Base-by-base conservation (phyloP, 129 eudicot species). In the Pittosporum tobira region DNA sequence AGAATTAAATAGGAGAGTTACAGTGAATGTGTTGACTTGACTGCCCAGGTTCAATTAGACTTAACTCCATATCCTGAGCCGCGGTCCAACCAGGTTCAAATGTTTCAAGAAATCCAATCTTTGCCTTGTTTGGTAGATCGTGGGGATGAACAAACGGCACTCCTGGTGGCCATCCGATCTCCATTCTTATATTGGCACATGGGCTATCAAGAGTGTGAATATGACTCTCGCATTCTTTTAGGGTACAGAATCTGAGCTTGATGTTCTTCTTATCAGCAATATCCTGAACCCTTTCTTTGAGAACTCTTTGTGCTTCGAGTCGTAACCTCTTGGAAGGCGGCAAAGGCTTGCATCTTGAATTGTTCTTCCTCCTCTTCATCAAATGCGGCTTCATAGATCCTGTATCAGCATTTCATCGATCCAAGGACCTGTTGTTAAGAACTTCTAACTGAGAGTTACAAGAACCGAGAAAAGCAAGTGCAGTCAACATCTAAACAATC, bases 61-160 rank as follows among this genome's bases (percentile, higher is more conserved):
- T 76, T 40, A 82, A 70, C 69, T 91, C 99, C 87, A 87, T 76
- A 69, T 81, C 99, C 68, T 93, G 93, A 28, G 91, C 77, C 27
- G 83, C 84, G 0, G 93, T 83, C 99, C 99, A 93, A 72, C 96
- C 94, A 48, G 99, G 99, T 71, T 93, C 99, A 71, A 87, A 93
- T 16, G 94, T 82, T 68, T 93, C 99, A 58, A 93, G 99, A 75
- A 87, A 93, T 30, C 94, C 94, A 70, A 87, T 78, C 65, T 93
- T 93, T 18, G 99, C 96, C 82, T 93, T 93, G 75, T 91, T 93
- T 24, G 99, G 99, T 24, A 93, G 85, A 73, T 93, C 99, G 61
- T 93, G 99, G 7, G 99, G 99, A 74, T 93, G 99, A 69, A 93
- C 99, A 79, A 93, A 93, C 2, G 99, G 99, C n/a, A 82, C 88